Base-by-base conservation (phyloP, 148 eudicot genomes). In the Arbutus unedo region DNA sequence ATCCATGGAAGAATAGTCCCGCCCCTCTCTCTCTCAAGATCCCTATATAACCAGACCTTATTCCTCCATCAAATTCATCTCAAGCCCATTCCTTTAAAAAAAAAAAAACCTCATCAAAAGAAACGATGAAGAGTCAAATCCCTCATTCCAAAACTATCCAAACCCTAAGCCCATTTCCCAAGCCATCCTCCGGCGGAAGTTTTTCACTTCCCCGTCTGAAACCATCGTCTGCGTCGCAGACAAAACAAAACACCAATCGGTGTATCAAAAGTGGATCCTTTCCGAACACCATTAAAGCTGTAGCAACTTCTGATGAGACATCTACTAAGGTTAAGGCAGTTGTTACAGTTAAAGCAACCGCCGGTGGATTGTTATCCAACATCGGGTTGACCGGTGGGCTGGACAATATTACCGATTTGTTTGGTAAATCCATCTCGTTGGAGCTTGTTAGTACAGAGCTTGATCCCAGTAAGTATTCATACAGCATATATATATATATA, bases 381-480 rank as follows among this genome's bases (percentile, higher is more conserved):
- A 67, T 91, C 41, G 84, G 89, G 21, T 31, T 88, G 45, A 72
- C 74, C 78, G 87, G 73, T 66, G 88, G 85, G 47, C 56, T 85
- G 13, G 94, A 92, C 47, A 85, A 82, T 8, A 60, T 89, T 2
- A 76, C 87, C 11, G 91, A 90, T 85, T n/a, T 90, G 64, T 41
- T 89, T 23, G 91, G 91, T 5, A 84, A 81, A 85, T 79, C 89
- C 19, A 79, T 92, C 66, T 83, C 23, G 0, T 54, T 92, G 80
- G 93, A 92, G 84, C 91, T 90, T 43, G 87, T 92, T 70, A 87
- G 91, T 23, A 82, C 92, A 2, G 85, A 90, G 41, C 81, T 84
- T 68, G 85, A 89, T 75, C 89, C 88, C 55, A 77, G 92, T 92
- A 87, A 82, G 90, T 85, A 77, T n/a, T 14, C 15, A 3, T 62